Evolutionary conservation across 2,329 filamentous ascomycete genomes (phyloP).

Genomic region (Fusarium circinatum): DNA sequence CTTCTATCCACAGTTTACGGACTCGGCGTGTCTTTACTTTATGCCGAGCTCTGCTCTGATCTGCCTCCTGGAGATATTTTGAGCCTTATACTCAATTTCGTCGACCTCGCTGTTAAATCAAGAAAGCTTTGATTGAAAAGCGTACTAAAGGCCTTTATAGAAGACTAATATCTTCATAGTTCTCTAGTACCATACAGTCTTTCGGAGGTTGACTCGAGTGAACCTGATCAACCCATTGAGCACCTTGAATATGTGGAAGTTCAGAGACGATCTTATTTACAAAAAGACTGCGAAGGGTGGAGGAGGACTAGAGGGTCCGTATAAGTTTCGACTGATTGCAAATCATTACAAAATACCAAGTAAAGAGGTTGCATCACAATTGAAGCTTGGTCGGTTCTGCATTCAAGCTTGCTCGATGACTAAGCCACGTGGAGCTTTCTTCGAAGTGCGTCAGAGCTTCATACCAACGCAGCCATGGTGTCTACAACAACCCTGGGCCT

Average conservation of each 20-base stretch:
- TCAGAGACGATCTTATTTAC: neutral
- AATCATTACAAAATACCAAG: neutral
- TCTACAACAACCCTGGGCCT: constrained; percentile 38
- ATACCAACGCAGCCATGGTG: constrained; percentile 39
- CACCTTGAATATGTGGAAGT: neutral
- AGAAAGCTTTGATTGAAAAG: neutral
- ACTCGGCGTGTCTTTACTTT: constrained; percentile 18
- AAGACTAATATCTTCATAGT: neutral
- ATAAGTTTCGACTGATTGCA: neutral
- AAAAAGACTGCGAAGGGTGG: neutral
- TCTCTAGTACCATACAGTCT: neutral
- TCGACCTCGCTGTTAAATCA: neutral
- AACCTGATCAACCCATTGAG: neutral
- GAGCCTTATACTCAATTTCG: constrained; percentile 5
- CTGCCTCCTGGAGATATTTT: constrained; percentile 1
- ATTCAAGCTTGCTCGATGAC: constrained; percentile 27
- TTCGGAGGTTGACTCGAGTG: neutral
- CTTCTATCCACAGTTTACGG: constrained; percentile 31
- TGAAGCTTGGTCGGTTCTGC: neutral
- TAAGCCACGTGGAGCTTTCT: constrained; percentile 33
- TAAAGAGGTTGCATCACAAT: constrained; percentile 2
- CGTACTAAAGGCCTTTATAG: neutral
- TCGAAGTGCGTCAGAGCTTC: constrained; percentile 38
- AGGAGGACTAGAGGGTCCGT: neutral
- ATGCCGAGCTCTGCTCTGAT: constrained; percentile 21